Percentiles rank a stretch among this genome's conserved stretches.
Conservation (phyloP, 2,329 filamentous ascomycete species). For the Exophiala sideris region DNA sequence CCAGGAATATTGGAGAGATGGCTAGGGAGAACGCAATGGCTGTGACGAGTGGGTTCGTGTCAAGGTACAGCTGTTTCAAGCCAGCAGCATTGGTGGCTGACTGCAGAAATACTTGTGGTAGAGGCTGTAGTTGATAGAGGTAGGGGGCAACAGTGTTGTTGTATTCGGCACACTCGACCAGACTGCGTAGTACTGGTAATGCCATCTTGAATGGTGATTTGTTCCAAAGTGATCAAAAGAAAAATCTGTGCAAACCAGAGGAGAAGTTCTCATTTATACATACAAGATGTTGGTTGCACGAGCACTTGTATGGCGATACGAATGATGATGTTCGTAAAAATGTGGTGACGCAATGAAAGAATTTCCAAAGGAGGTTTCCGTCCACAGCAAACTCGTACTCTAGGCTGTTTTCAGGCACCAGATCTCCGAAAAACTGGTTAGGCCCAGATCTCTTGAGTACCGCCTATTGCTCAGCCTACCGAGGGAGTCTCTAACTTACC, state of each 20-base stretch:
- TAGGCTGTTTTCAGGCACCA: background rate
- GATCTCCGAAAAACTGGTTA: too few species aligned
- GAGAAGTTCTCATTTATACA: too few species aligned
- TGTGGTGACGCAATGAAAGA: background rate
- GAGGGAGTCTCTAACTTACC: too few species aligned
- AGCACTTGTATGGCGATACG: conserved; percentile 2
- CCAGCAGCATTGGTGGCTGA: conserved; percentile 59
- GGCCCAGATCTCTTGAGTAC: too few species aligned
- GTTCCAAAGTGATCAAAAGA: background rate
- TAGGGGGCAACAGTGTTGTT: conserved; percentile 71
- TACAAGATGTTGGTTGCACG: background rate
- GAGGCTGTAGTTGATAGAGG: conserved; percentile 63
- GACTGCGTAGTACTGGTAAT: conserved; percentile 65
- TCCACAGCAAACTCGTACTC: background rate
- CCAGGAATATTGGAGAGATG: conserved; percentile 67
- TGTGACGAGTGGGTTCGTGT: conserved; percentile 81
- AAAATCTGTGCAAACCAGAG: too few species aligned
- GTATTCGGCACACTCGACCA: conserved; percentile 75
- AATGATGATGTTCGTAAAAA: conserved; percentile 1
- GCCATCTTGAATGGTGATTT: conserved; percentile 51
- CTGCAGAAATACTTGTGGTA: conserved; percentile 64
- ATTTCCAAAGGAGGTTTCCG: background rate
- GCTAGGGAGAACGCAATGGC: conserved; percentile 69
- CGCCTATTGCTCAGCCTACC: too few species aligned
- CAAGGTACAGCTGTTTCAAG: conserved; percentile 69